A percentile compares a stretch with the other conserved stretches of the same genome.
These are phyloP conservation scores for Chlamydomonas sp. DNA, from an alignment of 139 green algal genomes.

Conservation along the genomic window DNA sequence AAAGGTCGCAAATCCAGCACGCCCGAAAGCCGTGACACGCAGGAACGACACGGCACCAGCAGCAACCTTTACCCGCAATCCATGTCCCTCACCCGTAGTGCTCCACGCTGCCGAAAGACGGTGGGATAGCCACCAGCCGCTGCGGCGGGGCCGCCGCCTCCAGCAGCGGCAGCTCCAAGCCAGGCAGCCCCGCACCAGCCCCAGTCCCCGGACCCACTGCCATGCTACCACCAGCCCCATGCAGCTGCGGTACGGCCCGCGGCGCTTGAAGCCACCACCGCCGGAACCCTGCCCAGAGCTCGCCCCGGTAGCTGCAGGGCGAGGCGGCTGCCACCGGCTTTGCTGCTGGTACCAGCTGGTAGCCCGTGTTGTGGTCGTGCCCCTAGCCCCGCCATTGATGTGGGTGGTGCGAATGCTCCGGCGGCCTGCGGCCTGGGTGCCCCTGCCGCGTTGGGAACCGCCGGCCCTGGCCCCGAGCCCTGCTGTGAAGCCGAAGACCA, in stretches of 20 bases:
- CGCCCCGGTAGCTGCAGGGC: too few relatives aligned
- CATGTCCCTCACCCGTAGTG: slow-evolving; percentile 42
- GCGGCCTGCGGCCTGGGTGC: too few relatives aligned
- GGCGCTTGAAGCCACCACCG: too few relatives aligned
- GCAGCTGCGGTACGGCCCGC: not conserved
- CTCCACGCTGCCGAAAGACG: slow-evolving; percentile 37
- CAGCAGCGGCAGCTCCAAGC: slow-evolving; percentile 8
- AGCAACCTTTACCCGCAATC: not conserved
- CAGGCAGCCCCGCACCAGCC: not conserved
- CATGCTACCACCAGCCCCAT: not conserved
- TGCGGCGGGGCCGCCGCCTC: not conserved
- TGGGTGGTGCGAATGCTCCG: too few relatives aligned
- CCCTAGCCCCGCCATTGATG: too few relatives aligned
- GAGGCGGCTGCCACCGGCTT: too few relatives aligned
- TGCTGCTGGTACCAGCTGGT: too few relatives aligned
- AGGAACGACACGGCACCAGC: not conserved
- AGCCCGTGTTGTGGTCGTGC: too few relatives aligned
- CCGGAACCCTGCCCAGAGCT: too few relatives aligned
- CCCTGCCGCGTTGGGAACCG: too few relatives aligned
- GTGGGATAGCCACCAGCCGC: slow-evolving; percentile 46
- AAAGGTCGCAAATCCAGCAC: not conserved
- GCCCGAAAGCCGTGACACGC: not conserved
- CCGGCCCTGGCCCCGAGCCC: too few relatives aligned
- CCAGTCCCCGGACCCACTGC: not conserved
- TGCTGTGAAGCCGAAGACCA: not conserved